These are phyloP conservation scores for Pichia exigua DNA, from an alignment of 805 yeast genomes.

Conservation along the genomic window DNA sequence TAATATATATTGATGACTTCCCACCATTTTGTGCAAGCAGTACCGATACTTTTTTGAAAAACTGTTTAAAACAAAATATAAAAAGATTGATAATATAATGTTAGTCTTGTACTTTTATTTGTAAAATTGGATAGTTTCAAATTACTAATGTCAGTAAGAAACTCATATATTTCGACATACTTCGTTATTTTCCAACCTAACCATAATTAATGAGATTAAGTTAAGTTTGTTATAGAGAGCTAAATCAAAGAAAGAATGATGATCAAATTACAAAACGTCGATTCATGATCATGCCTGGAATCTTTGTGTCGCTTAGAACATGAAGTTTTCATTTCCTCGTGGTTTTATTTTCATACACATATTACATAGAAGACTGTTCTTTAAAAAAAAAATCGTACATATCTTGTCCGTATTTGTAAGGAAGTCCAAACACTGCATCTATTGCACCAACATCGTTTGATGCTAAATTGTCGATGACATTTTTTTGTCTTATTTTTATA, in stretches of 20 bases:
- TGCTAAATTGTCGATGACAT: constrained; percentile 15
- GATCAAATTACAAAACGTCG: background rate
- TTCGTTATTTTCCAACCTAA: constrained; percentile 16
- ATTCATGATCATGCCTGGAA: background rate
- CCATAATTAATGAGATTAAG: background rate
- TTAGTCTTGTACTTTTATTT: background rate
- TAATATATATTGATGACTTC: constrained; percentile 46
- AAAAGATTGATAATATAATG: background rate
- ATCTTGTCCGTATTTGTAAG: constrained; percentile 28
- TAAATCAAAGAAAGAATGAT: background rate
- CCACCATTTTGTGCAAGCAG: constrained; percentile 18
- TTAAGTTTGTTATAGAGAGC: background rate
- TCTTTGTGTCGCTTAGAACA: background rate
- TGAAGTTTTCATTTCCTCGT: too few species aligned
- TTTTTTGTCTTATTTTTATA: constrained; percentile 12
- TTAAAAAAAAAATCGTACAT: constrained; percentile 10
- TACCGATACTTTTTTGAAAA: constrained; percentile 18
- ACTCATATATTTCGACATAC: constrained; percentile 13
- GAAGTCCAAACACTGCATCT: constrained; percentile 57
- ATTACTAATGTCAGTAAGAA: background rate
- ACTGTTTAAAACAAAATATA: constrained; percentile 15
- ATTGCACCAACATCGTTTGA: constrained; percentile 26
- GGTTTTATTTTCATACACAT: too few species aligned
- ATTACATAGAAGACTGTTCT: background rate
- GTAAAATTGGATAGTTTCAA: background rate